Base-by-base conservation (phyloP, 768 basidiomycete genomes). In the Leccinum uliginosum region DNA sequence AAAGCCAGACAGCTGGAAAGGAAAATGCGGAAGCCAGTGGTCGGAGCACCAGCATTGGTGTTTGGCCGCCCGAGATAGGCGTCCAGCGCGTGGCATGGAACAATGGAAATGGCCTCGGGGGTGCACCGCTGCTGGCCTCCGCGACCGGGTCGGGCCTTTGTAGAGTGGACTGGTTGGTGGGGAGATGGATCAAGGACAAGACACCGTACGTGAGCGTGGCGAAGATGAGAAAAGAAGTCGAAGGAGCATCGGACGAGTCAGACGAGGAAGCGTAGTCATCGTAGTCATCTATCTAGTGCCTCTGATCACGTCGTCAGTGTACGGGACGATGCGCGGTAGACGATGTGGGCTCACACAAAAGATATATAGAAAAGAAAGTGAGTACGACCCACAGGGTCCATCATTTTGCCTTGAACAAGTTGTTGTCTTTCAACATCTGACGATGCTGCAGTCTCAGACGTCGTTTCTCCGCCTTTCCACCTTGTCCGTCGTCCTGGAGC, bases 31-130 rank as follows among this genome's bases (percentile, higher is more conserved):
- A 58, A 9, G 17, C 21, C 27, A 54, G 69, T 3, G 57, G 57
- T 9, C 48, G 57, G 7, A 65, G 74, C 12, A 65, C 70, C 49
- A 73, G 80, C 51, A 81, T 85, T 0, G 85, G 87, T 3, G 84
- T 87, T 0, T 98, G 94, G 93, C 78, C 90, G 0, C 77, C 82
- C 1, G 82, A 93, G 65, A 83, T 93, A 1, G 85, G 83, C 17
- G 80, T 97, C 3, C 85, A 91, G 53, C 83, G 87, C 2, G 88
- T 89, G 0, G 76, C 74, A 2, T 98, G 96, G 96, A 90, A 97
- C 70, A 79, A 76, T 49, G 83, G 81, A 3, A 84, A 84, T 47
- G 93, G 93, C 1, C 76, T 91, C 1, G 79, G 64, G 19, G 76
- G 72, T 19, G 81, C 77, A 50, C 79, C 73, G 19, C 63, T 93